Evolutionary conservation across 2,329 filamentous ascomycete species (phyloP).

Genomic region (Neonectria sp.): DNA sequence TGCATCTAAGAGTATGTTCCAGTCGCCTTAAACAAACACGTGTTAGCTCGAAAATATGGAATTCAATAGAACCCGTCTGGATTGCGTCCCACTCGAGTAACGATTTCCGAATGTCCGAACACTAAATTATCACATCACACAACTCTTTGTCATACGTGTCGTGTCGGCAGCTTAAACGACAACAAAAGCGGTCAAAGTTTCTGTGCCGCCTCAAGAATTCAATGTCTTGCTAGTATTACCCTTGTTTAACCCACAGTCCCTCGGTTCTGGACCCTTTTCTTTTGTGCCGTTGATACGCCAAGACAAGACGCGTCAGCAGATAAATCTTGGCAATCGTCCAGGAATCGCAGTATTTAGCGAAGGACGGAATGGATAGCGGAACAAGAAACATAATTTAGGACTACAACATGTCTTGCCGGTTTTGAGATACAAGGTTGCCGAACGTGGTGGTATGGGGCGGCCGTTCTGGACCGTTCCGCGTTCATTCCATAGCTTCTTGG

Average conservation of each 20-base stretch:
- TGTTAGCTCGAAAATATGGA: not conserved
- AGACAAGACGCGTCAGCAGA: not conserved
- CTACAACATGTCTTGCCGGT: conserved; percentile 3
- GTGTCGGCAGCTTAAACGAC: not conserved
- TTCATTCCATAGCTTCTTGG: conserved; percentile 32
- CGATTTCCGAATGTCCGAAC: not conserved
- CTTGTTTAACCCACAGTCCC: not conserved
- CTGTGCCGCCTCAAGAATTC: conserved; percentile 1
- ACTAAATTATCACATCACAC: not conserved
- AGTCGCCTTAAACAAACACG: not conserved
- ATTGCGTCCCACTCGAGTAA: not conserved
- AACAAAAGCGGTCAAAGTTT: not conserved
- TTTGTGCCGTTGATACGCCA: conserved; percentile 17
- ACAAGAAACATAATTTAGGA: conserved; percentile 1
- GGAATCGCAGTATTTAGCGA: conserved; percentile 4
- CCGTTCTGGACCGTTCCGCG: conserved; percentile 27
- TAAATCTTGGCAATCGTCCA: not conserved
- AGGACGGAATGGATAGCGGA: conserved; percentile 4
- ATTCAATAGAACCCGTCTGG: not conserved
- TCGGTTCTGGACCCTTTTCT: not conserved
- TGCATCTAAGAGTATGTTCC: not conserved
- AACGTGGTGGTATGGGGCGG: conserved; percentile 21
- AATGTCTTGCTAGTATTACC: conserved; percentile 5
- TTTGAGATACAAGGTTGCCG: conserved; percentile 37
- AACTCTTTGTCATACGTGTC: not conserved